These are phyloP conservation scores for Talaromyces atroroseus DNA, from an alignment of 2,329 filamentous ascomycete genomes.

Conservation along the genomic window DNA sequence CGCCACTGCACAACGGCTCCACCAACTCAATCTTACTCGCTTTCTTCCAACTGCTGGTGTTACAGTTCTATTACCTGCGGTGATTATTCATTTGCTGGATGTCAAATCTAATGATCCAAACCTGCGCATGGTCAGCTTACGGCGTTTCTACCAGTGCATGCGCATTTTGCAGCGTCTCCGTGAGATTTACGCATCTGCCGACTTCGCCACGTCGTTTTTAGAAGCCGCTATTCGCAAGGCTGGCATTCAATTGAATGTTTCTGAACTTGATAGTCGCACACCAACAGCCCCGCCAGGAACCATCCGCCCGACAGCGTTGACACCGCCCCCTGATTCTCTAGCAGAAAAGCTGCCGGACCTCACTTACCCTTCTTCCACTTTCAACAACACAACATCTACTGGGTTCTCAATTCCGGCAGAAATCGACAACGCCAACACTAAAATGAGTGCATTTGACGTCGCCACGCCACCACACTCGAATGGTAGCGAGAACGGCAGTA, in stretches of 20 bases:
- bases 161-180: conserved; percentile 79
- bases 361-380: conserved; percentile 27
- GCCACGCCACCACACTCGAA: conserved; percentile 40
- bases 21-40: conserved; percentile 65
- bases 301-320: conserved; percentile 29
- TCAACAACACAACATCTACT: conserved; percentile 17
- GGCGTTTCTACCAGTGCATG: conserved; percentile 89
- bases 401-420: conserved; percentile 10
- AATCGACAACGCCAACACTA: not conserved
- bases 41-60: conserved; percentile 86
- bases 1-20: conserved; percentile 71
- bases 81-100: conserved; percentile 88
- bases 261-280: not conserved
- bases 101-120: conserved; percentile 76
- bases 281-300: conserved; percentile 17
- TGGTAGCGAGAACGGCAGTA: conserved; percentile 40
- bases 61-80: conserved; percentile 82
- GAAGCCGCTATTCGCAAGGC: conserved; percentile 86
- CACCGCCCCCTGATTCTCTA: conserved; percentile 37
- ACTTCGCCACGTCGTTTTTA: conserved; percentile 92
- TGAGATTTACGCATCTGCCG: conserved; percentile 88
- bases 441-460: conserved; percentile 21
- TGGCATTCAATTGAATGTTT: conserved; percentile 58
- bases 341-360: conserved; percentile 36
- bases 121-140: conserved; percentile 65